phyloP scores from a whole-genome alignment of 139 green algal genomes.

The Chlorella sorokiniana region DNA sequence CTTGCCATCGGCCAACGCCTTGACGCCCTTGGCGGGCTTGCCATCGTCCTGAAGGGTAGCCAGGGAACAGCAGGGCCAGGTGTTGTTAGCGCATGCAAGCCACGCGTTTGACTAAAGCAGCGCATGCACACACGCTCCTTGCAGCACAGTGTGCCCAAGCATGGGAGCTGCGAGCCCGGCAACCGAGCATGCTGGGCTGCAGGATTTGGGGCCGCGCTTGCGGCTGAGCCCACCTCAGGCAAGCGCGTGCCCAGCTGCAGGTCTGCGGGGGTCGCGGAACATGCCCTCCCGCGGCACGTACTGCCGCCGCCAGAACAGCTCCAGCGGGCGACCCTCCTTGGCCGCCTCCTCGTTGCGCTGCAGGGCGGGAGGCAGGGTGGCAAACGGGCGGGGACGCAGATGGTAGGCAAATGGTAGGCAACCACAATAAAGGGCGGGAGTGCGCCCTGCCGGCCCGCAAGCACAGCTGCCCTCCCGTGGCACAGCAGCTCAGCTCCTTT shows the following conservation, averaged over 20 bases:
- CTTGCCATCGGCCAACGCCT: slow-evolving; percentile 32
- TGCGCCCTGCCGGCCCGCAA: no score
- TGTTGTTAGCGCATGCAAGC: no score
- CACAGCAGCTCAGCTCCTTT: no score
- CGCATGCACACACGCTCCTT: no score
- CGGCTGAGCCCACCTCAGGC: neutral
- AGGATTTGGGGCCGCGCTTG: neutral
- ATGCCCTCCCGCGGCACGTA: slow-evolving; percentile 87
- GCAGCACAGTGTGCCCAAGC: no score
- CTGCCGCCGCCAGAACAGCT: slow-evolving; percentile 77
- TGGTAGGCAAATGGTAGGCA: neutral
- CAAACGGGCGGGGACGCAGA: neutral
- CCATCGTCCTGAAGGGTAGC: neutral
- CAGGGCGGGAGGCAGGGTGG: neutral
- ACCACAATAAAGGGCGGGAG: no score
- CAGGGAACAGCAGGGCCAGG: neutral
- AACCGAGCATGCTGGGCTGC: no score
- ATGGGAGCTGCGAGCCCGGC: no score
- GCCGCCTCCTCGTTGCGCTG: slow-evolving; percentile 45
- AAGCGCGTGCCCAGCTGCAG: slow-evolving; percentile 42
- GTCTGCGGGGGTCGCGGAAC: slow-evolving; percentile 78
- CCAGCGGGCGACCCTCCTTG: slow-evolving; percentile 40
- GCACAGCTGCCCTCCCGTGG: no score
- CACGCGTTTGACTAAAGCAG: no score
- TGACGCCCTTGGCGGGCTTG: slow-evolving; percentile 32